Evolutionary conservation across 495 filamentous ascomycete genomes (phyloP).

Genomic region (Aspergillus olivimuriae): DNA sequence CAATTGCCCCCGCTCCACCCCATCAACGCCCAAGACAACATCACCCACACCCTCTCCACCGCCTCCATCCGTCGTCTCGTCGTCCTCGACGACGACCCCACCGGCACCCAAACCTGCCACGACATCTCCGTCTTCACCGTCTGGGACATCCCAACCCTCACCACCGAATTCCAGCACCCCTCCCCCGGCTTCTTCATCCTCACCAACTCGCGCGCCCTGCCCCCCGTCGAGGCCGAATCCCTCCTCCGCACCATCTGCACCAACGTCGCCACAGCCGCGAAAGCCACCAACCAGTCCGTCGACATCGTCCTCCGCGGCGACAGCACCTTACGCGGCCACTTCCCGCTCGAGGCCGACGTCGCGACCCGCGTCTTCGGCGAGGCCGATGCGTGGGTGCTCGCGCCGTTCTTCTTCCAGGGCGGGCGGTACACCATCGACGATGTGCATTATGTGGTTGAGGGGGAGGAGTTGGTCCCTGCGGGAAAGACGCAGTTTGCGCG

Average conservation of each 20-base stretch:
- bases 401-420: conserved; percentile 50
- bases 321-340: conserved; percentile 48
- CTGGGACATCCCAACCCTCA: conserved; percentile 40
- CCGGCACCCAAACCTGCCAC: conserved; percentile 52
- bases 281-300: conserved; percentile 27
- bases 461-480: conserved; percentile 38
- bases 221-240: conserved; percentile 31
- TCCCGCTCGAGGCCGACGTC: conserved; percentile 45
- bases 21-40: conserved; percentile 29
- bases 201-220: conserved; percentile 49
- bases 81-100: conserved; percentile 51
- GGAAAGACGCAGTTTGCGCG: conserved; percentile 43
- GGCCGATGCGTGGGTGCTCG: conserved; percentile 39
- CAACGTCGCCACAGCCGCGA: conserved; percentile 38
- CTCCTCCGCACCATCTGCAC: conserved; percentile 41
- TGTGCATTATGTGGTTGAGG: conserved; percentile 49
- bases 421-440: conserved; percentile 46
- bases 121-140: conserved; percentile 50
- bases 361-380: conserved; percentile 40
- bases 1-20: conserved; percentile 28
- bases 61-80: conserved; percentile 35
- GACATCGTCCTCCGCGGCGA: conserved; percentile 49
- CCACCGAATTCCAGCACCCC: conserved; percentile 29
- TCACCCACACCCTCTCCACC: conserved; percentile 26
- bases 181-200: conserved; percentile 48